A percentile compares a stretch with the other conserved stretches of the same genome.
phyloP scores from a whole-genome alignment of 139 green algal species.

The Coccomyxa sp. region DNA sequence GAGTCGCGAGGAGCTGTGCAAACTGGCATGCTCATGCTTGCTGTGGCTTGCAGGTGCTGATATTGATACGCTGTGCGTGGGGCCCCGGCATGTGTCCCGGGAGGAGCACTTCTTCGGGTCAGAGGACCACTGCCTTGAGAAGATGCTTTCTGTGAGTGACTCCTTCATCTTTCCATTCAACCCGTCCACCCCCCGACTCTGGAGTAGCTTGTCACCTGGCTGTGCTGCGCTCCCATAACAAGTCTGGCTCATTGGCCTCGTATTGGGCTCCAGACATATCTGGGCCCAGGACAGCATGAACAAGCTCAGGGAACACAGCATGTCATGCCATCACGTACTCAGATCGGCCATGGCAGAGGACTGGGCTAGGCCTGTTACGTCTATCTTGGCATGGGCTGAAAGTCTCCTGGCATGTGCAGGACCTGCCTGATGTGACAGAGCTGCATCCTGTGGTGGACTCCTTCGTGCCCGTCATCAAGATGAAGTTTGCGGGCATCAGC shows the following conservation, averaged over 20 bases:
- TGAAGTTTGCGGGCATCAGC: conserved; percentile 78
- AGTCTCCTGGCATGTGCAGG: too few species aligned
- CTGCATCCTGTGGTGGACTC: conserved; percentile 80
- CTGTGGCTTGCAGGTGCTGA: conserved; percentile 67
- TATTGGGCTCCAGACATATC: too few species aligned
- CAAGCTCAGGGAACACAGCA: too few species aligned
- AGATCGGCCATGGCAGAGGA: too few species aligned
- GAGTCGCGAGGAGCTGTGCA: too few species aligned
- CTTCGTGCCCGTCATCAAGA: conserved; percentile 95
- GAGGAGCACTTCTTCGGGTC: conserved; percentile 92
- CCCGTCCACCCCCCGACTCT: too few species aligned
- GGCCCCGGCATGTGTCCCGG: conserved; percentile 65
- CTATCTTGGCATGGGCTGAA: not conserved
- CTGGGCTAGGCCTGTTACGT: too few species aligned
- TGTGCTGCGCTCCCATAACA: not conserved
- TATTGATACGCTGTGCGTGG: conserved; percentile 95
- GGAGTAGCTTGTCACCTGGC: not conserved
- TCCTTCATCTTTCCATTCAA: not conserved
- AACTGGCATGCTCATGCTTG: not conserved
- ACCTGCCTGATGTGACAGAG: conserved; percentile 63
- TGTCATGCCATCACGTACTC: too few species aligned
- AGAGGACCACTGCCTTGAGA: conserved; percentile 58
- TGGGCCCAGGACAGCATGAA: too few species aligned
- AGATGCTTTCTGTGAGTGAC: conserved; percentile 45
- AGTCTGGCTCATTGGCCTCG: not conserved